phyloP scores from a whole-genome alignment of 495 filamentous ascomycete species.

The Pseudomonodictys pantanalensis region DNA sequence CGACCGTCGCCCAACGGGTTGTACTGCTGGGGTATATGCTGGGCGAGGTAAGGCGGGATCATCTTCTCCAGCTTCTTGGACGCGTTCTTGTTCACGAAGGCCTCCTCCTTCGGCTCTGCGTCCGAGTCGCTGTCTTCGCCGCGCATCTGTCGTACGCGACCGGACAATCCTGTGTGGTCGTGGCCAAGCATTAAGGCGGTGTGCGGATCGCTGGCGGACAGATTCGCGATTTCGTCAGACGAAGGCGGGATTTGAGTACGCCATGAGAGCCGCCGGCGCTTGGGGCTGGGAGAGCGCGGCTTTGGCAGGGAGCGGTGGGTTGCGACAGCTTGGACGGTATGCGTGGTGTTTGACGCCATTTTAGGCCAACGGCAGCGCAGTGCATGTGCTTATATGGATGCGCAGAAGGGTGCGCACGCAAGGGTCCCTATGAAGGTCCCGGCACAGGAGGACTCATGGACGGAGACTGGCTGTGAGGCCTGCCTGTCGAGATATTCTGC shows the following conservation, averaged over 20 bases:
- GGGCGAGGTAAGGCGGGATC: slow-evolving; percentile 36
- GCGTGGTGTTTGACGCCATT: slow-evolving; percentile 30
- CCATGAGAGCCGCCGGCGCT: slow-evolving; percentile 22
- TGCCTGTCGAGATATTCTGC: too few relatives aligned
- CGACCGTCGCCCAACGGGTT: slow-evolving; percentile 25
- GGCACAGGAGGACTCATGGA: slow-evolving; percentile 6
- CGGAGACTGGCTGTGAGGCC: neutral
- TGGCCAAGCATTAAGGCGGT: slow-evolving; percentile 31
- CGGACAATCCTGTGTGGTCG: slow-evolving; percentile 24
- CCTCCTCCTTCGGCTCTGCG: slow-evolving; percentile 11
- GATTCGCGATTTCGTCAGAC: neutral
- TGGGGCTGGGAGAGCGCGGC: neutral
- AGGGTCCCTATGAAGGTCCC: slow-evolving; percentile 20
- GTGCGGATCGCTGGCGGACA: slow-evolving; percentile 15
- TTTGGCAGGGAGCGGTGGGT: neutral
- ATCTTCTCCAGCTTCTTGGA: slow-evolving; percentile 27
- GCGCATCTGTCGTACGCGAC: slow-evolving; percentile 4
- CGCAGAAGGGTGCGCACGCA: slow-evolving; percentile 13
- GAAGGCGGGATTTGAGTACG: slow-evolving; percentile 8
- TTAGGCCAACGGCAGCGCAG: slow-evolving; percentile 1
- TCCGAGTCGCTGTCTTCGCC: slow-evolving; percentile 1
- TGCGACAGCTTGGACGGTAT: slow-evolving; percentile 14
- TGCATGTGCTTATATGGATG: neutral
- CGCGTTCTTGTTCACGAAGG: slow-evolving; percentile 14
- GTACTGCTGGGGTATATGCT: slow-evolving; percentile 38